Evolutionary conservation across 164 flowering plant species (phyloP).

Genomic region (Nymphaea colorata): DNA sequence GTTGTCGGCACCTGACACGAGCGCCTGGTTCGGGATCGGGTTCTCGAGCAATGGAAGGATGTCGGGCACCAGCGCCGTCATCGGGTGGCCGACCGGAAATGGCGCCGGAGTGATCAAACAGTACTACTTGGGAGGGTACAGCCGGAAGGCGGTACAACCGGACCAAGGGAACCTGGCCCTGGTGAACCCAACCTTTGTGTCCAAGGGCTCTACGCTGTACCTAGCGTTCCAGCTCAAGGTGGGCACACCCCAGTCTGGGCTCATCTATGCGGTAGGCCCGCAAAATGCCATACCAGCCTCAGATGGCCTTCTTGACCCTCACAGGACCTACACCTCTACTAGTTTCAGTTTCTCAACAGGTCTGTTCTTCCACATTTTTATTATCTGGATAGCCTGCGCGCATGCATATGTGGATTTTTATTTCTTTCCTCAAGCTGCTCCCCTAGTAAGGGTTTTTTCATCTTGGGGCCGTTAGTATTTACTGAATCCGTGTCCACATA

Average conservation of each 20-base stretch:
- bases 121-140: slow-evolving; percentile 33
- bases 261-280: slow-evolving; percentile 47
- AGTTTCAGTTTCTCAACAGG: slow-evolving; percentile 37
- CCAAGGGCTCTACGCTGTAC: slow-evolving; percentile 24
- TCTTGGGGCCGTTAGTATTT: too few species aligned
- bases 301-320: slow-evolving; percentile 23
- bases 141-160: slow-evolving; percentile 18
- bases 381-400: too few species aligned
- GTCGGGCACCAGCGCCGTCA: slow-evolving; percentile 39
- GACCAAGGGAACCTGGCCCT: slow-evolving; percentile 35
- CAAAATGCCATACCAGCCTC: slow-evolving; percentile 23
- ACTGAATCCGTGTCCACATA: too few species aligned
- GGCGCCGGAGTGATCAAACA: slow-evolving; percentile 19
- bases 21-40: slow-evolving; percentile 29
- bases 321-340: slow-evolving; percentile 24
- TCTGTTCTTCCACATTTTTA: slow-evolving; percentile 4
- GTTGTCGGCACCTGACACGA: slow-evolving; percentile 31
- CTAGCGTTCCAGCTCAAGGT: slow-evolving; percentile 42
- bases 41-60: slow-evolving; percentile 34
- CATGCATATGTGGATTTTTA: too few species aligned
- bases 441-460: too few species aligned
- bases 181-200: slow-evolving; percentile 5
- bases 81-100: slow-evolving; percentile 24
- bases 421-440: too few species aligned
- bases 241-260: slow-evolving; percentile 14